Percentiles rank a stretch among this genome's conserved stretches.
Conservation (phyloP, 2,329 filamentous ascomycete species). For the Exophiala lecanii-corni region DNA sequence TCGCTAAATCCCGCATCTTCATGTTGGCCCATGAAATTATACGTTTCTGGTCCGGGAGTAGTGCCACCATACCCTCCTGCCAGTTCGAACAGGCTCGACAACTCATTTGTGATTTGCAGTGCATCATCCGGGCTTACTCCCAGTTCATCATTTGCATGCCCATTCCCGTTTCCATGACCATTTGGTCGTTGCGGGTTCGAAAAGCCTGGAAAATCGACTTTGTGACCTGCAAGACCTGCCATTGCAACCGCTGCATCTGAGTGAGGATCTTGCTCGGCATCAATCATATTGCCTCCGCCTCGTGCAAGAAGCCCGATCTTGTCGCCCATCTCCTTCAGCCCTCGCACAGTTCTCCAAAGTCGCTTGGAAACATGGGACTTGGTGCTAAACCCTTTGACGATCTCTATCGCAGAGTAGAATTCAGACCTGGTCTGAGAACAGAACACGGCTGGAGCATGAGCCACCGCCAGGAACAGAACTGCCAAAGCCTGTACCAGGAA, state of each 20-base stretch:
- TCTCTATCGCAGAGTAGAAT: constrained; percentile 62
- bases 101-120: constrained; percentile 56
- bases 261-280: constrained; percentile 48
- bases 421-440: constrained; percentile 58
- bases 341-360: constrained; percentile 60
- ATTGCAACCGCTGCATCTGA: constrained; percentile 61
- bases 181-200: constrained; percentile 26
- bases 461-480: constrained; percentile 60
- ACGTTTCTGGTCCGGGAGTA: constrained; percentile 31
- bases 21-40: constrained; percentile 29
- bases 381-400: constrained; percentile 58
- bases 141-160: constrained; percentile 30
- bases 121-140: constrained; percentile 54
- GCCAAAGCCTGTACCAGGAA: constrained; percentile 62
- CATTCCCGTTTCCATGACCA: constrained; percentile 26
- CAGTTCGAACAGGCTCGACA: constrained; percentile 61
- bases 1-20: constrained; percentile 23
- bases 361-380: constrained; percentile 59
- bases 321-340: constrained; percentile 59
- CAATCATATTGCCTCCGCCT: constrained; percentile 25
- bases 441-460: constrained; percentile 59
- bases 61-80: constrained; percentile 48
- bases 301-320: constrained; percentile 51
- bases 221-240: constrained; percentile 60
- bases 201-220: constrained; percentile 53